Base-by-base conservation (phyloP, 2,329 filamentous ascomycete species). In the Phialophora verrucosa region DNA sequence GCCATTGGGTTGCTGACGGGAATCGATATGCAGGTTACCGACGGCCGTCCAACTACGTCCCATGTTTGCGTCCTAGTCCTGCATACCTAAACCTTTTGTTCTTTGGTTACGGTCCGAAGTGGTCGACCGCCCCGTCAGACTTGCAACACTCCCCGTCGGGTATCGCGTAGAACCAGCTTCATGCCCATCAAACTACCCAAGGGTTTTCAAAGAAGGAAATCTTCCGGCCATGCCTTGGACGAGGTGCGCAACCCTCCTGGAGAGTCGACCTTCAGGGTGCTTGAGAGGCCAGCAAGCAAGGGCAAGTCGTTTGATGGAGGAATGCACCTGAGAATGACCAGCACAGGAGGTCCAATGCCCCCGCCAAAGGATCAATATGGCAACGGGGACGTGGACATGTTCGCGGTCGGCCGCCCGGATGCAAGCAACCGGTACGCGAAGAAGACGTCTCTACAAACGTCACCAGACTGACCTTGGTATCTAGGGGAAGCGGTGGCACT, bases 181-280 rank as follows among this genome's bases (percentile, higher is more conserved):
- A 85, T 85, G 83, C 84, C 84, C 73, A 85, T 84, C 75, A 85
- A 85, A 75, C 76, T 84, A 57, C 82, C 84, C 59, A 85, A 84
- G 73, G 77, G 79, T 66, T 85, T 86, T 73, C 68, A 70, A 59
- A 80, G 83, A 73, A 82, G 84, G 71, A 85, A 85, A 76, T 85
- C 83, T 65, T 83, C 83, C 67, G 83, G 82, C 56, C 84, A 85
- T 77, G 80, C 78, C 59, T 75, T 86, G 68, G 84, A 86, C 32
- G 81, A 83, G 59, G 73, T 78, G 49, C 77, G 78, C 64, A 75
- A 76, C 29, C 74, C 77, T 32, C 62, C 62, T 20, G 64, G 78
- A 59, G 59, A 61, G 32, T 50, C 82, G 25, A 84, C 83, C n/a
- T 86, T 86, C 73, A 79, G 81, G 25, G 84, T 87, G 51, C 78